These are phyloP conservation scores for Cladophialophora bantiana DNA, from an alignment of 2,329 filamentous ascomycete genomes.

Conservation along the genomic window DNA sequence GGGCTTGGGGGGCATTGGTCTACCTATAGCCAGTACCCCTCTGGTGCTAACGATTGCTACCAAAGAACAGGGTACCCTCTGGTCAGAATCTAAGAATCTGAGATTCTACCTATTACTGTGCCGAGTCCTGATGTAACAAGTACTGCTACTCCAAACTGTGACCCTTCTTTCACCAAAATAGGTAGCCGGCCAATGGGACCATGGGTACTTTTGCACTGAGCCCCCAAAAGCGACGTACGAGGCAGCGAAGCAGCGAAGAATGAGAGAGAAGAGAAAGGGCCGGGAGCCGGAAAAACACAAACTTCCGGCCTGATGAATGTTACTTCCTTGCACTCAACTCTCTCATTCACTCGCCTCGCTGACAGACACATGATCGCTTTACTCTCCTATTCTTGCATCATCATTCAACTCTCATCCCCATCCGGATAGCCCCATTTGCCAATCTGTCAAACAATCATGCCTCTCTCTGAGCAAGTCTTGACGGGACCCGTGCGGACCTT, in stretches of 20 bases:
- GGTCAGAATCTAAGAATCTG: background rate
- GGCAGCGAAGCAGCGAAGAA: slow-evolving; percentile 5
- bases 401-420: background rate
- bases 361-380: background rate
- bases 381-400: background rate
- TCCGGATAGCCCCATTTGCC: background rate
- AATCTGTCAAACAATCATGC: background rate
- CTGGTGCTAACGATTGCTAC: slow-evolving; percentile 15
- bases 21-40: background rate
- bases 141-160: background rate
- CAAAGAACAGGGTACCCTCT: slow-evolving; percentile 1
- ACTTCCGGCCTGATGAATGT: background rate
- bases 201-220: slow-evolving; percentile 14
- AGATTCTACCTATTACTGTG: too few species aligned
- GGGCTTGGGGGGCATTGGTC: background rate
- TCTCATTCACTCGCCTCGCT: background rate
- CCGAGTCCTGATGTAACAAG: background rate
- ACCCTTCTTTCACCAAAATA: background rate
- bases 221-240: background rate
- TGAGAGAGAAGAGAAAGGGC: background rate
- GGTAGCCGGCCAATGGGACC: slow-evolving; percentile 6
- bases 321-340: too few species aligned
- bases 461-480: background rate
- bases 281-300: slow-evolving; percentile 3
- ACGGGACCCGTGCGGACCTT: background rate